Conservation (phyloP, 257 asterid genomes). For the Scutellaria minor region DNA sequence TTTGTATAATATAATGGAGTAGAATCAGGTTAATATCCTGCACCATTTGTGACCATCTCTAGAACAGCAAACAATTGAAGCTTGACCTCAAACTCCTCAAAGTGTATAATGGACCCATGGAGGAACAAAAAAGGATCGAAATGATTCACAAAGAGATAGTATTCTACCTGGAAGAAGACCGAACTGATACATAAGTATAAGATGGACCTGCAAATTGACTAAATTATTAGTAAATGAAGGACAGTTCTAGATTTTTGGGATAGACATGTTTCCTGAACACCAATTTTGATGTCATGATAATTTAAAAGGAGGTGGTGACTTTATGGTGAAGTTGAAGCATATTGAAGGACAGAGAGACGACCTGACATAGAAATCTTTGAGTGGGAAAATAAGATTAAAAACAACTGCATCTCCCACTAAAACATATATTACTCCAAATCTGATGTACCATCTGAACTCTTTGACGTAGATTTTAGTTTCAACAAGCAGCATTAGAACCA, state of each 20-base stretch:
- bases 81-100: constrained; percentile 18
- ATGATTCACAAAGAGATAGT: constrained; percentile 15
- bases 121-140: neutral
- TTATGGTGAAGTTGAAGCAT: constrained; percentile 1
- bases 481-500: constrained; percentile 60
- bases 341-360: constrained; percentile 39
- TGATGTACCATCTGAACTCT: constrained; percentile 84
- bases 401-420: constrained; percentile 78
- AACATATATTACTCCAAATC: constrained; percentile 71
- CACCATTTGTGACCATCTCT: constrained; percentile 27
- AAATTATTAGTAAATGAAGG: constrained; percentile 15
- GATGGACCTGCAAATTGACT: constrained; percentile 52
- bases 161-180: constrained; percentile 63
- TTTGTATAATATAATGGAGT: neutral
- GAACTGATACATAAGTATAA: constrained; percentile 56
- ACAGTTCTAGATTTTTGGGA: neutral
- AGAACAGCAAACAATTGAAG: constrained; percentile 11
- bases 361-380: constrained; percentile 60
- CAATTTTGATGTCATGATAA: neutral
- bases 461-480: constrained; percentile 74
- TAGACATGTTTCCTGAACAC: constrained; percentile 12
- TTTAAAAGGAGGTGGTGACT: neutral
- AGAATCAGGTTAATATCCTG: constrained; percentile 22
- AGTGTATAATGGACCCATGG: constrained; percentile 5
- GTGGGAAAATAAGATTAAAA: constrained; percentile 56